Conservation (phyloP, 2,329 filamentous ascomycete species). For the Colletotrichum gloeosporioides region DNA sequence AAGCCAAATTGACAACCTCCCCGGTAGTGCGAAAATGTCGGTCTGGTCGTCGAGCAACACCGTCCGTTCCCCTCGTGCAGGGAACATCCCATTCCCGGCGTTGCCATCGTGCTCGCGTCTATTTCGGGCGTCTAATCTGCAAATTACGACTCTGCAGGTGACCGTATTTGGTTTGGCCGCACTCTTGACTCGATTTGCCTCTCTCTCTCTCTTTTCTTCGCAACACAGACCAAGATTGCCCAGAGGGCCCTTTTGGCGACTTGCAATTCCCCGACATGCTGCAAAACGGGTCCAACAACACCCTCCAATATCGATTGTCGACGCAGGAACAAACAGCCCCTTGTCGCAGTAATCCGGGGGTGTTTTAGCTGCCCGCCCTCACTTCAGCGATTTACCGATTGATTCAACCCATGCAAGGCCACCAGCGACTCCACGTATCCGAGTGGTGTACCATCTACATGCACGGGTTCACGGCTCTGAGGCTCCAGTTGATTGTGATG, state of each 20-base stretch:
- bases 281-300: neutral
- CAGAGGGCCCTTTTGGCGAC: neutral
- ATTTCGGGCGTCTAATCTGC: slow-evolving; percentile 7
- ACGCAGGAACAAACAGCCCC: neutral
- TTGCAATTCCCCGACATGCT: neutral
- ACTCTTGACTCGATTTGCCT: neutral
- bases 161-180: neutral
- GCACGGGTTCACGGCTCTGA: neutral
- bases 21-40: neutral
- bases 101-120: slow-evolving; percentile 5
- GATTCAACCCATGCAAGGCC: neutral
- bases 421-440: neutral
- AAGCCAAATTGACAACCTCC: neutral
- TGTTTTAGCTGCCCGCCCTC: slow-evolving; percentile 8
- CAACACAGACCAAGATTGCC: neutral
- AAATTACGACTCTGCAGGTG: slow-evolving; percentile 14
- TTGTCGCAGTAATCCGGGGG: slow-evolving; percentile 10
- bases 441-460: neutral
- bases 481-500: neutral
- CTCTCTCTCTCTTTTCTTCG: no score
- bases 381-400: neutral
- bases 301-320: slow-evolving; percentile 18
- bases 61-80: neutral
- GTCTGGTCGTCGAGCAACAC: neutral
- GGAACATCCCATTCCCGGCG: slow-evolving; percentile 4